Evolutionary conservation across 805 yeast species (phyloP), one percentile per base, ranked within the genome.

Genomic region (Metschnikowia arizonensis): DNA sequence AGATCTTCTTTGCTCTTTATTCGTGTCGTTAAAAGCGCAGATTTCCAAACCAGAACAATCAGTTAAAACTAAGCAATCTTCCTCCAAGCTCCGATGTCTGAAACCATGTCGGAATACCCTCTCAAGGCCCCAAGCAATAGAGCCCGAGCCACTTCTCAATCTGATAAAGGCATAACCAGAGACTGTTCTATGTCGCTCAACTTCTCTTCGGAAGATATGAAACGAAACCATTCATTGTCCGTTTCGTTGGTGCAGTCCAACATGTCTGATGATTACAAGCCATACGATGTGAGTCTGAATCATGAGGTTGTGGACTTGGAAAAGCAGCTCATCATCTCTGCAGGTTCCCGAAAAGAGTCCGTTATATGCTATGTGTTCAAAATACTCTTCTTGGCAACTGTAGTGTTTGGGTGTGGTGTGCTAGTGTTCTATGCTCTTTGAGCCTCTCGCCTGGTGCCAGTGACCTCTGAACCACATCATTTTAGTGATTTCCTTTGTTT

Each of bases 271-370:
- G 57, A 52, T 23, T 39, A 21, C 24, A 29, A 30, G 34, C 33
- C 42, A 11, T 31, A 30, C n/a, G 34, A 31, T 10, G 23, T 5
- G 24, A 29, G 14, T 6, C 21, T 21, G 5, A 10, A 11, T 15
- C 33, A 53, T 48, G 67, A 64, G 44, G 62, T 62, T 17, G 52
- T 60, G 2, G 73, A 68, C 39, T 55, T 68, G 47, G 73, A 68
- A 45, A 63, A 65, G 34, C 73, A 67, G 52, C 46, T 67, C 32
- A 66, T 64, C 19, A 48, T 59, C 11, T 63, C 67, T 19, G 73
- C 73, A 3, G 73, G 73, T 10, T 71, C 72, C 14, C 63, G 55
- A 30, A 55, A 62, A 30, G 69, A 66, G 35, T 52, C 63, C 38
- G 68, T 68, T 15, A 52, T 54, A 33, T 58, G 65, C 29, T 68